Evolutionary conservation across 106 monocot species (phyloP).

Genomic region (Dioscorea dumetorum): DNA sequence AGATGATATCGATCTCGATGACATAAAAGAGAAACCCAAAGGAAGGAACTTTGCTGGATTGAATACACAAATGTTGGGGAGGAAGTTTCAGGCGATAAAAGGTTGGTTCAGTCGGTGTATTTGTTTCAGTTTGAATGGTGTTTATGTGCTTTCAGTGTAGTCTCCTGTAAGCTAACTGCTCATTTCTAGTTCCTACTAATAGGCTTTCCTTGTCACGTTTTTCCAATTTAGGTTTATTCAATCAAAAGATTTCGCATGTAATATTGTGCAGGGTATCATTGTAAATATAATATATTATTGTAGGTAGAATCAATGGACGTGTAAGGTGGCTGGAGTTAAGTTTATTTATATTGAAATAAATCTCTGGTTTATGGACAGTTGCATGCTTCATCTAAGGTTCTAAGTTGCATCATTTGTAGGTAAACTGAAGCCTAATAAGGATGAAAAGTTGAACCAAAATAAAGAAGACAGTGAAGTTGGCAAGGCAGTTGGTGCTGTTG

Average conservation of each 20-base stretch:
- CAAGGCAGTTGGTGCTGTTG: constrained; percentile 22
- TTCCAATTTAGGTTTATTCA: background rate
- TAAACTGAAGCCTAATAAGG: constrained; percentile 48
- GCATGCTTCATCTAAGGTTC: background rate
- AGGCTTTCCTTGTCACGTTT: background rate
- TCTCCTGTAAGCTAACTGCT: too few relatives aligned
- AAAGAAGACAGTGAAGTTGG: constrained; percentile 32
- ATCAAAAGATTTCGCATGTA: background rate
- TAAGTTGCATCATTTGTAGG: constrained; percentile 11
- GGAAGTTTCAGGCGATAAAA: constrained; percentile 46
- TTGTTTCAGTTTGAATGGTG: too few relatives aligned
- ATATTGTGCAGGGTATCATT: background rate
- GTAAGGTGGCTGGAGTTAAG: background rate
- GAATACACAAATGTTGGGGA: constrained; percentile 51
- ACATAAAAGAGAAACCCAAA: constrained; percentile 44
- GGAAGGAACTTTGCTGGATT: constrained; percentile 35
- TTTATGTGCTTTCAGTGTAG: too few relatives aligned
- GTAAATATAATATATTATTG: background rate
- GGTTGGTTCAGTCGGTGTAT: constrained; percentile 21
- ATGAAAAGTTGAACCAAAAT: constrained; percentile 30
- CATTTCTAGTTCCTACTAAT: background rate
- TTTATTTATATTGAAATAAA: background rate
- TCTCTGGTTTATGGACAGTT: background rate
- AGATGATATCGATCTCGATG: constrained; percentile 72
- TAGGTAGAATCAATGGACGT: background rate